Evolutionary conservation across 1,284 basidiomycete genomes (phyloP).

Genomic region (Ustilago cynodontis): DNA sequence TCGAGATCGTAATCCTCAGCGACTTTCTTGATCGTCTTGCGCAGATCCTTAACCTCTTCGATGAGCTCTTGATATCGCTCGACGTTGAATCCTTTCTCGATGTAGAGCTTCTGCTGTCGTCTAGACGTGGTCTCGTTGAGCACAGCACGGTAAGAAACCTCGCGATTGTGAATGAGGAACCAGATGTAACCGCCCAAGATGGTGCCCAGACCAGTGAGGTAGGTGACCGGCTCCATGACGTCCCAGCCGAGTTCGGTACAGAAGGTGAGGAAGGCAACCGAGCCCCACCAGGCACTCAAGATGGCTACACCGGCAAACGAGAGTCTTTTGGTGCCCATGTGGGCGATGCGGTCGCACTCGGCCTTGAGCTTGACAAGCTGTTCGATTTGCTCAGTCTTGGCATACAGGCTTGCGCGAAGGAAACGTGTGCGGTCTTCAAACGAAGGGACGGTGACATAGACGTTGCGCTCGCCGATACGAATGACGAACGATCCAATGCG

Average conservation of each 20-base stretch:
- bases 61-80: conserved; percentile 60
- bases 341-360: conserved; percentile 60
- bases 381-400: conserved; percentile 60
- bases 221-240: conserved; percentile 59
- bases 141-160: conserved; percentile 61
- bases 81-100: conserved; percentile 59
- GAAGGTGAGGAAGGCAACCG: conserved; percentile 59
- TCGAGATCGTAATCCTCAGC: conserved; percentile 64
- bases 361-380: conserved; percentile 55
- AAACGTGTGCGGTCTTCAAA: conserved; percentile 63
- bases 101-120: conserved; percentile 60
- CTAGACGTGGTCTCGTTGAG: conserved; percentile 62
- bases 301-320: conserved; percentile 58
- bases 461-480: conserved; percentile 53
- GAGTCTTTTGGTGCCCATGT: conserved; percentile 52
- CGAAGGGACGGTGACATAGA: conserved; percentile 57
- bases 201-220: conserved; percentile 60
- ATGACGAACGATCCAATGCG: conserved; percentile 60
- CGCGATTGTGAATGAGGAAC: conserved; percentile 63
- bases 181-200: conserved; percentile 62
- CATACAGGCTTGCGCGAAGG: conserved; percentile 49
- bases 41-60: conserved; percentile 60
- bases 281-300: conserved; percentile 57
- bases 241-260: conserved; percentile 59
- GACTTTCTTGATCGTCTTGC: conserved; percentile 58